Evolutionary conservation across 176 grass and related monocot species (phyloP).

Genomic region (Zoysia pacifica): DNA sequence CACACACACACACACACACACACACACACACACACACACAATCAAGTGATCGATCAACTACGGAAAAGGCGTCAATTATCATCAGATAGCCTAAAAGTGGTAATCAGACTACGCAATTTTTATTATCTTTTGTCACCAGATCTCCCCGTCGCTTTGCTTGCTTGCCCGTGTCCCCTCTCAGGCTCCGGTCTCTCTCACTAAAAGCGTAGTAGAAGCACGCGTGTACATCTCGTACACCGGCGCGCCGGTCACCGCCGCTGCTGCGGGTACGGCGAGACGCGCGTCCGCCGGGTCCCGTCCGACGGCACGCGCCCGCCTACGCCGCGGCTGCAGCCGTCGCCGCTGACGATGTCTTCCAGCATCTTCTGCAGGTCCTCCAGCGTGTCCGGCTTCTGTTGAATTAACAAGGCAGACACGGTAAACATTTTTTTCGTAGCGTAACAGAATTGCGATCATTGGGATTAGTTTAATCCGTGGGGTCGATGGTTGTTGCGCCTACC

Average conservation of each 20-base stretch:
- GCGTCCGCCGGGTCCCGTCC: conserved; percentile 50
- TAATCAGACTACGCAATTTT: neutral
- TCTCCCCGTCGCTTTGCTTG: neutral
- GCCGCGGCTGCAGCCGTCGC: conserved; percentile 32
- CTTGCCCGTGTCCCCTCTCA: neutral
- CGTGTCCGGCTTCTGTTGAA: conserved; percentile 75
- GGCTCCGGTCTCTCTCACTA: neutral
- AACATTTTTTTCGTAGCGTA: no score
- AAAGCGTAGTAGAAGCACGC: neutral
- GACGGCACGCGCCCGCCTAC: conserved; percentile 47
- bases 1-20: neutral
- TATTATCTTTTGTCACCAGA: neutral
- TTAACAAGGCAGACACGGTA: no score
- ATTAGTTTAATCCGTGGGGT: neutral
- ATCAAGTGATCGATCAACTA: neutral
- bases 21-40: neutral
- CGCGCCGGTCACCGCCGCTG: conserved; percentile 45
- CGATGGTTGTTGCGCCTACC: conserved; percentile 45
- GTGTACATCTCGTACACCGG: conserved; percentile 48
- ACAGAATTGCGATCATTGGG: neutral
- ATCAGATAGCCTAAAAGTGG: neutral
- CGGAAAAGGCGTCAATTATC: neutral
- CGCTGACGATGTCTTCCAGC: conserved; percentile 71
- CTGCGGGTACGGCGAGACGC: conserved; percentile 49
- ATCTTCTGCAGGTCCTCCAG: conserved; percentile 96